A percentile compares a stretch with the other conserved stretches of the same genome.
These are phyloP conservation scores for Periconia sp. DNA, from an alignment of 2,329 filamentous ascomycete species.

Conservation along the genomic window DNA sequence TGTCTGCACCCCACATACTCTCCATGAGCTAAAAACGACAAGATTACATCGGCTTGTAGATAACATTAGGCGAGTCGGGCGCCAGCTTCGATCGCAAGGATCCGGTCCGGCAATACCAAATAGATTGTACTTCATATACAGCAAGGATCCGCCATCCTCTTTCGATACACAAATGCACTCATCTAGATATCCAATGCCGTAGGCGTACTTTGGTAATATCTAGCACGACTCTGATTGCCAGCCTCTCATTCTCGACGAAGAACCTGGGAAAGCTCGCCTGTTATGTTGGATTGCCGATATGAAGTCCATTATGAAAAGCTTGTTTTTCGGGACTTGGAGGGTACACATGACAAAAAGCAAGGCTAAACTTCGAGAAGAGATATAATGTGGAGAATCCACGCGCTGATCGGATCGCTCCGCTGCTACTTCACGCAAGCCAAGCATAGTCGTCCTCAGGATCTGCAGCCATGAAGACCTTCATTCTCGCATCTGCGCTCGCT, in stretches of 20 bases:
- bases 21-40: no score
- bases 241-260: neutral
- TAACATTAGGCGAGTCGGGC: no score
- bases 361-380: neutral
- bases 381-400: neutral
- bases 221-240: slow-evolving; percentile 9
- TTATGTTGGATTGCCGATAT: neutral
- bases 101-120: slow-evolving; percentile 3
- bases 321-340: neutral
- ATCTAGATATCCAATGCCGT: neutral
- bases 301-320: slow-evolving; percentile 6
- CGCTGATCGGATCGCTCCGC: neutral
- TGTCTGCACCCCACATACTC: no score
- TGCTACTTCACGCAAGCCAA: neutral
- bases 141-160: neutral
- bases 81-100: no score
- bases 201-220: slow-evolving; percentile 6
- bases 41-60: no score
- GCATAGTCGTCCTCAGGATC: neutral
- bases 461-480: slow-evolving; percentile 21
- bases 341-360: slow-evolving; percentile 2
- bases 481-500: slow-evolving; percentile 18
- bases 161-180: neutral
- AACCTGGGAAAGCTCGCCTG: slow-evolving; percentile 1
- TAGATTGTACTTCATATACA: slow-evolving; percentile 12